These are phyloP conservation scores for Batkoa obscura DNA, from an alignment of 371 early-diverging fungal genomes.

Conservation along the genomic window DNA sequence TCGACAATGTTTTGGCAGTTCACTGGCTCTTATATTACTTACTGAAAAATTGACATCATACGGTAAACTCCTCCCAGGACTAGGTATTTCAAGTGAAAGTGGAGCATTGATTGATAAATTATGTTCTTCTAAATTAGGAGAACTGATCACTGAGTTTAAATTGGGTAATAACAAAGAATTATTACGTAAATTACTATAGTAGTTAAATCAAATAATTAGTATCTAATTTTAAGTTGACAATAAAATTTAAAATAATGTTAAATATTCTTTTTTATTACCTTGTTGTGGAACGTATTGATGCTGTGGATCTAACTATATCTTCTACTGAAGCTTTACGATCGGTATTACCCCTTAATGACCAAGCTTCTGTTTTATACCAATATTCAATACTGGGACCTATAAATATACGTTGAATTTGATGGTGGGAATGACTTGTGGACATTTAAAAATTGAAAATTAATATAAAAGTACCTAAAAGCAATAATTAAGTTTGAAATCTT, in stretches of 20 bases:
- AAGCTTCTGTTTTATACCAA: slow-evolving; percentile 4
- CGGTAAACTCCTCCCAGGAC: no score
- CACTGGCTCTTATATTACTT: neutral
- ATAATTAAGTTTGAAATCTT: no score
- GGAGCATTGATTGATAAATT: neutral
- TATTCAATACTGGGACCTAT: slow-evolving; percentile 2
- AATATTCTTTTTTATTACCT: neutral
- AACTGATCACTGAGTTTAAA: no score
- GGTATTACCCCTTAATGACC: neutral
- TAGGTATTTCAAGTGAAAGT: no score
- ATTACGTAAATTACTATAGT: neutral
- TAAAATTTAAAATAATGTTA: neutral
- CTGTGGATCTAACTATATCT: neutral
- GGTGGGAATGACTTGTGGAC: no score
- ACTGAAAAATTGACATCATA: neutral
- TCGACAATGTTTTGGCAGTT: neutral
- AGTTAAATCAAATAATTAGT: neutral
- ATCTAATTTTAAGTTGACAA: neutral
- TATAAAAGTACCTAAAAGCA: no score
- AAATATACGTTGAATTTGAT: no score
- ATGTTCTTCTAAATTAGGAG: neutral
- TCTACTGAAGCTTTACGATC: neutral
- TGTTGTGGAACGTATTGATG: neutral
- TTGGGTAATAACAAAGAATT: neutral
- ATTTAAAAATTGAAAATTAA: no score